Evolutionary conservation across 495 filamentous ascomycete species (phyloP).

Genomic region (Talaromyces wortmannii): DNA sequence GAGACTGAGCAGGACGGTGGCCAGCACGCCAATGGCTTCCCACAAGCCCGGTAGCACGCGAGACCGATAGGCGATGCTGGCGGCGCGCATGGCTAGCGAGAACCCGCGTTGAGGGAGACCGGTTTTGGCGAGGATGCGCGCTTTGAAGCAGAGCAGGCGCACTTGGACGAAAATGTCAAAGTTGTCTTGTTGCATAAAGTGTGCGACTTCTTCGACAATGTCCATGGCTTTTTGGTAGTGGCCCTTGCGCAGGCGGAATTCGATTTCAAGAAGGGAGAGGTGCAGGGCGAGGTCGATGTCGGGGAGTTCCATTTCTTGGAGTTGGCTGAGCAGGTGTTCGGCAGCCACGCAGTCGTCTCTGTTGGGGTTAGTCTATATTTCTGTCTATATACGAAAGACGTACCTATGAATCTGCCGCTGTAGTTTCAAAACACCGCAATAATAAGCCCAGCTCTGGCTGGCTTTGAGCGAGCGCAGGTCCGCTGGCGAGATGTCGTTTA

Average conservation of each 20-base stretch:
- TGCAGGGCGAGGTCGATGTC: conserved; percentile 68
- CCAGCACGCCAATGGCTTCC: conserved; percentile 65
- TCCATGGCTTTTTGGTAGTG: conserved; percentile 57
- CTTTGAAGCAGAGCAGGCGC: conserved; percentile 70
- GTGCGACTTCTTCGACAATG: conserved; percentile 61
- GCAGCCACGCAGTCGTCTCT: conserved; percentile 63
- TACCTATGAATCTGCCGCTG: conserved; percentile 61
- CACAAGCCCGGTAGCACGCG: conserved; percentile 68
- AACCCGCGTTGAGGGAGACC: conserved; percentile 77
- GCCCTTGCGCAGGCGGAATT: conserved; percentile 58
- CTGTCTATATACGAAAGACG: conserved; percentile 1
- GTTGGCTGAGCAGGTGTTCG: conserved; percentile 55
- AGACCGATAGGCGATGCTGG: conserved; percentile 65
- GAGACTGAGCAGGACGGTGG: conserved; percentile 61
- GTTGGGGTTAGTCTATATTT: conserved; percentile 12
- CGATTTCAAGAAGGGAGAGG: conserved; percentile 63
- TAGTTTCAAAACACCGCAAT: conserved; percentile 65
- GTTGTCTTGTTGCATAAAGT: conserved; percentile 57
- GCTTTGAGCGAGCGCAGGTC: conserved; percentile 68
- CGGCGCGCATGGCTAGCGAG: conserved; percentile 73
- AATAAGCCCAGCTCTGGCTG: conserved; percentile 73
- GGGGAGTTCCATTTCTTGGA: conserved; percentile 45
- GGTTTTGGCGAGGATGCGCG: conserved; percentile 59
- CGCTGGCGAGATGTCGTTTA: conserved; percentile 62
- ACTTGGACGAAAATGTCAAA: conserved; percentile 71